Base-by-base conservation (phyloP, 768 basidiomycete genomes). In the Pisolithus sp. region DNA sequence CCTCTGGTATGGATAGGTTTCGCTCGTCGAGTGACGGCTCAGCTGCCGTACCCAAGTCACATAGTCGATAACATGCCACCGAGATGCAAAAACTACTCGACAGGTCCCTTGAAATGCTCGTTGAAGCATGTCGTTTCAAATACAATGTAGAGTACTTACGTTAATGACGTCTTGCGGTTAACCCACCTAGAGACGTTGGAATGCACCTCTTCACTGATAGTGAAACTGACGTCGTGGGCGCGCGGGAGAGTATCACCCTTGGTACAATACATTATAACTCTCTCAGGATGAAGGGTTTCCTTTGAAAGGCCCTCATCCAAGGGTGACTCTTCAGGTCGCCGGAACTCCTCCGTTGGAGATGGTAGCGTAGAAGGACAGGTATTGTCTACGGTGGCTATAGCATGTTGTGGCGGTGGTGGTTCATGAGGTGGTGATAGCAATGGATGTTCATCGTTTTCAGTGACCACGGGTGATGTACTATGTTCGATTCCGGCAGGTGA, bases 31-130 rank as follows among this genome's bases (percentile, higher is more conserved):
- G 30, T 40, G 55, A 50, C n/a, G 45, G 48, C 44, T 53, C 55
- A 52, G 54, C 36, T 46, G 44, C 51, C 61, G 54, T 24, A 42
- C 50, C 55, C n/a, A 66, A 17, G 12, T 63, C 65, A 7, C 57
- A 53, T 39, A 65, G 65, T 30, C 60, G 64, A 64, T 75, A 81
- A 46, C 76, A 78, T 5, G 65, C 73, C 26, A 81, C 58, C 3
- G 76, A 76, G 23, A 79, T 54, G 48, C 78, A 80, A 21, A 74
- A 58, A 37, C 70, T 71, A 15, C 59, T 51, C 28, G 60, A 45
- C 21, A 75, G 48, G 40, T 71, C 62, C 21, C 76, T 75, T 41
- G 24, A 7, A 52, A 48, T 8, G 21, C 7, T 37, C 7, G 31
- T 31, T 55, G 15, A 28, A 43, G 38, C 24, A 20, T 24, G 50